A percentile compares a stretch with the other conserved stretches of the same genome.
Evolutionary conservation across 2,329 filamentous ascomycete species (phyloP).

Genomic region (Talaromyces rugulosus): DNA sequence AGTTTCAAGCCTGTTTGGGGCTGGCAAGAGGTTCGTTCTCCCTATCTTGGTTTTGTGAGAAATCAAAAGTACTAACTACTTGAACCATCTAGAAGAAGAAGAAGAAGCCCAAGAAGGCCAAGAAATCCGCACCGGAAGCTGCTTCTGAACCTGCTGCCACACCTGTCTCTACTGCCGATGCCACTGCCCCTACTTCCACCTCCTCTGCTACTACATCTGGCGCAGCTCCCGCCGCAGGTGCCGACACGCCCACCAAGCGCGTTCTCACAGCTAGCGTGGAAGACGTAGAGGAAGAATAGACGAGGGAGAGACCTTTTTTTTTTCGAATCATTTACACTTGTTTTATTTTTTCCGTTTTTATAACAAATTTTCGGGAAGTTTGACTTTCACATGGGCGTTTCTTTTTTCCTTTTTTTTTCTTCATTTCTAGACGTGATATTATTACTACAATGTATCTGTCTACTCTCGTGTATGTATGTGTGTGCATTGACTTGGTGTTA

Average conservation of each 20-base stretch:
- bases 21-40: constrained; percentile 77
- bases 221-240: background rate
- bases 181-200: constrained; percentile 24
- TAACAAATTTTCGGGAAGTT: background rate
- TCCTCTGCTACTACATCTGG: constrained; percentile 16
- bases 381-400: background rate
- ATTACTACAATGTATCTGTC: background rate
- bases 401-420: background rate
- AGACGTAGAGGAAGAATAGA: constrained; percentile 38
- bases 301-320: background rate
- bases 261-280: constrained; percentile 43
- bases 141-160: constrained; percentile 4
- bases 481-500: background rate
- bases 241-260: constrained; percentile 24
- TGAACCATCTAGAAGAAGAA: constrained; percentile 28
- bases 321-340: background rate
- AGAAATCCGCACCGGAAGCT: constrained; percentile 9
- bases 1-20: constrained; percentile 95
- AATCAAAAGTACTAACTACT: constrained; percentile 1
- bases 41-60: background rate
- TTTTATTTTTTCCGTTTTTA: background rate
- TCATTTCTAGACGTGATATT: background rate
- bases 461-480: background rate
- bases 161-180: constrained; percentile 3
- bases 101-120: constrained; percentile 33